These are phyloP conservation scores for Spathaspora hagerdaliae DNA, from an alignment of 805 yeast genomes.

Conservation along the genomic window DNA sequence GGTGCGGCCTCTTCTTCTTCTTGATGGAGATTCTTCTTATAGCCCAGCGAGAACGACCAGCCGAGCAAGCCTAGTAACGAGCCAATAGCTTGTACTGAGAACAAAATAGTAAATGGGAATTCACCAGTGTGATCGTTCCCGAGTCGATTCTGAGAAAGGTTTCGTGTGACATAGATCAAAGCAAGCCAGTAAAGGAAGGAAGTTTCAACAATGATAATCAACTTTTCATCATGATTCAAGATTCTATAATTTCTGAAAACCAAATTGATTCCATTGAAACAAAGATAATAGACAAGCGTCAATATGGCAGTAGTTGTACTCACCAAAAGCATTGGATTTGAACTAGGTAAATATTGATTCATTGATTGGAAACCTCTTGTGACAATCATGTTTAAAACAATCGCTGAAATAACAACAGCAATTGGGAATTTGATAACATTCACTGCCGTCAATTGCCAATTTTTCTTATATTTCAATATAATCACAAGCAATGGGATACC, in stretches of 20 bases:
- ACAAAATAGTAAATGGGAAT: constrained; percentile 44
- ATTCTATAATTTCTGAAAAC: constrained; percentile 29
- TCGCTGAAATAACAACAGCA: constrained; percentile 44
- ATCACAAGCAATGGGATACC: constrained; percentile 43
- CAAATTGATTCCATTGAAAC: constrained; percentile 45
- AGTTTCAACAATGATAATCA: constrained; percentile 43
- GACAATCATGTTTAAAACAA: constrained; percentile 7
- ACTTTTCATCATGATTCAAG: constrained; percentile 41
- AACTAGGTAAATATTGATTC: constrained; percentile 36
- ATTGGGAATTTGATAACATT: constrained; percentile 53
- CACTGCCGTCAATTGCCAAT: constrained; percentile 37
- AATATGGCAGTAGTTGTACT: constrained; percentile 42
- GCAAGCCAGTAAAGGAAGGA: constrained; percentile 55
- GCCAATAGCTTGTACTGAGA: constrained; percentile 43
- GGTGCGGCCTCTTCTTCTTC: constrained; percentile 7
- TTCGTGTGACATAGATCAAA: constrained; percentile 43
- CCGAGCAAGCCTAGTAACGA: constrained; percentile 51
- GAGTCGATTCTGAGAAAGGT: constrained; percentile 41
- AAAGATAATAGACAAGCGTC: constrained; percentile 50
- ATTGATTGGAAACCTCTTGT: background rate
- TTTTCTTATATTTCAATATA: constrained; percentile 43
- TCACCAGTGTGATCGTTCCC: constrained; percentile 52
- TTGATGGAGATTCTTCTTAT: constrained; percentile 8
- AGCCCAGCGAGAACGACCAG: constrained; percentile 26
- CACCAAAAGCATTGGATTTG: constrained; percentile 35